phyloP scores from a whole-genome alignment of 2,329 filamentous ascomycete genomes.

The Aspergillus fijiensis region DNA sequence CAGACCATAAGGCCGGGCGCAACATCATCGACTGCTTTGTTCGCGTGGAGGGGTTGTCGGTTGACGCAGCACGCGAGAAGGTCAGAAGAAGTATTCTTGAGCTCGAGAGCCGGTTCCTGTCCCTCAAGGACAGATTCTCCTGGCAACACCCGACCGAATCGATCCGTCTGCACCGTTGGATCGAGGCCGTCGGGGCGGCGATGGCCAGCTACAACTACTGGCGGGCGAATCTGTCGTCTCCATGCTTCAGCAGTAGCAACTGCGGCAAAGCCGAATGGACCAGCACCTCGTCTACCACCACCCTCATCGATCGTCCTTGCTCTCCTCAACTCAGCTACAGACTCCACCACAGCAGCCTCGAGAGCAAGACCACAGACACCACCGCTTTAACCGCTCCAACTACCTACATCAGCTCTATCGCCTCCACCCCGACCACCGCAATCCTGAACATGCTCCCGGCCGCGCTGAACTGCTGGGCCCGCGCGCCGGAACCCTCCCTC shows the following conservation, averaged over 20 bases:
- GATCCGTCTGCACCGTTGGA: constrained; percentile 3
- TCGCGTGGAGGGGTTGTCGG: background rate
- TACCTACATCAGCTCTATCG: constrained; percentile 2
- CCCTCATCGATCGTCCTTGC: background rate
- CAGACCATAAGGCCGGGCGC: background rate
- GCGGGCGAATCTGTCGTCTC: background rate
- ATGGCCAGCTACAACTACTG: constrained; percentile 8
- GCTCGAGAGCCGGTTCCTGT: background rate
- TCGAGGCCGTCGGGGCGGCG: background rate
- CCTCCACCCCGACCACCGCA: background rate
- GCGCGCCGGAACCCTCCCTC: background rate
- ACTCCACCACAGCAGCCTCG: background rate
- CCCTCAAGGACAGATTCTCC: background rate
- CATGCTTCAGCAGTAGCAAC: background rate
- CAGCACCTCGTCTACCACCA: background rate
- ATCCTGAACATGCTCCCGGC: background rate
- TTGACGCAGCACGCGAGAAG: background rate
- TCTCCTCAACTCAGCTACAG: background rate
- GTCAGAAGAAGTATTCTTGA: background rate
- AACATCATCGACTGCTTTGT: background rate
- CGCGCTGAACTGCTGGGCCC: background rate
- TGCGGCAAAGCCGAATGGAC: background rate
- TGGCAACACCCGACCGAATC: constrained; percentile 2
- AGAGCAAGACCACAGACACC: background rate
- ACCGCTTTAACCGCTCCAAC: background rate